These are phyloP conservation scores for Linderina pennispora DNA, from an alignment of 192 early-diverging fungal genomes.

Conservation along the genomic window DNA sequence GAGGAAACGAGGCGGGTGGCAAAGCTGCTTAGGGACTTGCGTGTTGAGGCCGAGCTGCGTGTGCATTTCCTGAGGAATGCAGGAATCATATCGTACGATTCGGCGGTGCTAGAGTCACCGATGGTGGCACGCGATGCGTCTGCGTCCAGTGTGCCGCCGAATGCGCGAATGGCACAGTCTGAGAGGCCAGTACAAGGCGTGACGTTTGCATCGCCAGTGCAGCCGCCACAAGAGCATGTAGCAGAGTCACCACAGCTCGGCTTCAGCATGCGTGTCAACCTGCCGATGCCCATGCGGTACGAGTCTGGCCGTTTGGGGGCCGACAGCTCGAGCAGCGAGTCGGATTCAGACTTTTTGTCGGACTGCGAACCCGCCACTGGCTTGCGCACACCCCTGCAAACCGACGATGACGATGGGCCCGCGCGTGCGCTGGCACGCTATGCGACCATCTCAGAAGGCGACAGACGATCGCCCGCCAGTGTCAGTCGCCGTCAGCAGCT, in stretches of 20 bases:
- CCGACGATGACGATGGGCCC: not conserved
- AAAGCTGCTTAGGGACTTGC: slow-evolving; percentile 52
- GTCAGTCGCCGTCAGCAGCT: too few relatives aligned
- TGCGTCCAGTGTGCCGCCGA: too few relatives aligned
- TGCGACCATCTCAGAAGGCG: slow-evolving; percentile 5
- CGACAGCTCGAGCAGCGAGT: slow-evolving; percentile 8
- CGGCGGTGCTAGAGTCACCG: too few relatives aligned
- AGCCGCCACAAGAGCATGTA: not conserved
- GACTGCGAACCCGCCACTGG: not conserved
- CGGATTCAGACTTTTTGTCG: slow-evolving; percentile 7
- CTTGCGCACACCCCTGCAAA: not conserved
- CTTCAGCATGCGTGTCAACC: slow-evolving; percentile 39
- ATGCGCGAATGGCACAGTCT: not conserved
- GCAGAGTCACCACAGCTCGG: not conserved
- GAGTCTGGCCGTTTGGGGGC: slow-evolving; percentile 9
- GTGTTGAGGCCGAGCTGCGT: slow-evolving; percentile 56
- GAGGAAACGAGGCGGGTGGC: slow-evolving; percentile 53
- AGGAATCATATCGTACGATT: slow-evolving; percentile 39
- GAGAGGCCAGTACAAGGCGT: not conserved
- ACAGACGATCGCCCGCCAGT: too few relatives aligned
- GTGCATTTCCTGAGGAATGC: slow-evolving; percentile 47
- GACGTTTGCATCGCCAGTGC: not conserved
- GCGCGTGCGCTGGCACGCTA: slow-evolving; percentile 3
- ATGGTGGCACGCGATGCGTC: too few relatives aligned
- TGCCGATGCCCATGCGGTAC: slow-evolving; percentile 39